These are phyloP conservation scores for Candida silvicultrix DNA, from an alignment of 805 yeast genomes.

Conservation along the genomic window DNA sequence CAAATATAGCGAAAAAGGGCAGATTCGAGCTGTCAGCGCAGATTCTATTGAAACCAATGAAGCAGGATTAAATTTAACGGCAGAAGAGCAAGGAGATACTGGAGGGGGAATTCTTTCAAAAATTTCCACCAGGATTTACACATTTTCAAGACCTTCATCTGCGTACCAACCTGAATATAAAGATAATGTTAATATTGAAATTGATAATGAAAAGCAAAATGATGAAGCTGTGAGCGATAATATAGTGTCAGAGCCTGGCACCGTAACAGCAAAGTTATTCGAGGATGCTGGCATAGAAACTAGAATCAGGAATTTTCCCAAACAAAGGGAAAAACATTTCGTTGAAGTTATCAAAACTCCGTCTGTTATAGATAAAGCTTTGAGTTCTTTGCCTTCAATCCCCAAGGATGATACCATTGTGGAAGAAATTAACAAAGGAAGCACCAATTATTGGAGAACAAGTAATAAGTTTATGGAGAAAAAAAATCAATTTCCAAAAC, in stretches of 20 bases:
- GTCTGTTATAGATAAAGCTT: neutral
- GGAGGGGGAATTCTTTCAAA: neutral
- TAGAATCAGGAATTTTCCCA: no score
- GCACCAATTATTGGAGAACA: conserved; percentile 2
- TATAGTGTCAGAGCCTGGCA: neutral
- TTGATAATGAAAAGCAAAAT: neutral
- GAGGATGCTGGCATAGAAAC: neutral
- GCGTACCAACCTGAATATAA: neutral
- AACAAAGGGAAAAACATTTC: conserved; percentile 1
- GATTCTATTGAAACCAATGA: neutral
- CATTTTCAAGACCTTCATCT: neutral
- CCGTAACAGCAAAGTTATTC: conserved; percentile 3
- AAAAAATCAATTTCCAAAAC: conserved; percentile 2
- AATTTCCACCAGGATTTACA: neutral
- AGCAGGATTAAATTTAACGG: no score
- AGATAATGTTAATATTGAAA: neutral
- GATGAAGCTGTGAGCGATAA: neutral
- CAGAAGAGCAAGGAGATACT: neutral
- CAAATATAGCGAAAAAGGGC: neutral
- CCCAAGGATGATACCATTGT: neutral
- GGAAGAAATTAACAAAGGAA: neutral
- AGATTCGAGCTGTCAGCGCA: neutral
- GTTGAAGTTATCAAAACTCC: neutral
- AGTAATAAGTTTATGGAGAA: conserved; percentile 10
- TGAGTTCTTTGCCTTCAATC: neutral